These are phyloP conservation scores for Annona squamosa DNA, from an alignment of 164 flowering plant species.

Conservation along the genomic window DNA sequence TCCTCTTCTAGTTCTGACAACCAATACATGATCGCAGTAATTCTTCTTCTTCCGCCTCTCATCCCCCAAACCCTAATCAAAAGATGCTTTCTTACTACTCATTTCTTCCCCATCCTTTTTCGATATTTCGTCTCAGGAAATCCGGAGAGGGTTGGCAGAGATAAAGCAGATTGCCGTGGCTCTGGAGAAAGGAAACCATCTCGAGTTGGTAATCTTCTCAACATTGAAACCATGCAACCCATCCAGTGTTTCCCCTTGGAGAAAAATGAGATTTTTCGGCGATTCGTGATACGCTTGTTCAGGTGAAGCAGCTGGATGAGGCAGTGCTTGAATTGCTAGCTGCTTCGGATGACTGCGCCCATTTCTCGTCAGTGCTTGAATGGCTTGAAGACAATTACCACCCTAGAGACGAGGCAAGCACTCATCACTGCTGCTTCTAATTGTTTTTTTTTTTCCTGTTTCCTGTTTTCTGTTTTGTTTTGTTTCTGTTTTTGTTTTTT, in stretches of 20 bases:
- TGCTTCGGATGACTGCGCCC: conserved; percentile 36
- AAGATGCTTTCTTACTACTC: neutral
- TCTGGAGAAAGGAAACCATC: conserved; percentile 52
- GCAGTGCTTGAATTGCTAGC: conserved; percentile 46
- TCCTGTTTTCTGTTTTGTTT: neutral
- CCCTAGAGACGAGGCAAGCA: conserved; percentile 44
- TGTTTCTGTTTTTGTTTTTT: too few relatives aligned
- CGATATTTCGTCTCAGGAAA: conserved; percentile 42
- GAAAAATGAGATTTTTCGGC: neutral
- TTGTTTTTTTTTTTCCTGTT: neutral
- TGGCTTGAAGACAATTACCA: conserved; percentile 43
- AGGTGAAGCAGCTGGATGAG: conserved; percentile 77
- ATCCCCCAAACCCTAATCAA: neutral
- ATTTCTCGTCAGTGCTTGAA: conserved; percentile 46
- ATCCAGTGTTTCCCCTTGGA: neutral
- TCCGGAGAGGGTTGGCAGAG: conserved; percentile 34
- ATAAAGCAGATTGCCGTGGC: conserved; percentile 63
- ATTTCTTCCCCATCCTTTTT: neutral
- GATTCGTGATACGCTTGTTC: conserved; percentile 5
- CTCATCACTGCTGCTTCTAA: neutral
- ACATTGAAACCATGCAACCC: neutral
- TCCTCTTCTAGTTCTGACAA: conserved; percentile 34
- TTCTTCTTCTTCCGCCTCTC: neutral
- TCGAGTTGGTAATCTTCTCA: conserved; percentile 16
- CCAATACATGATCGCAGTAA: conserved; percentile 46